Evolutionary conservation across 306 rosid species (phyloP), one percentile per base, ranked within the genome.

Genomic region (Betula pendula): DNA sequence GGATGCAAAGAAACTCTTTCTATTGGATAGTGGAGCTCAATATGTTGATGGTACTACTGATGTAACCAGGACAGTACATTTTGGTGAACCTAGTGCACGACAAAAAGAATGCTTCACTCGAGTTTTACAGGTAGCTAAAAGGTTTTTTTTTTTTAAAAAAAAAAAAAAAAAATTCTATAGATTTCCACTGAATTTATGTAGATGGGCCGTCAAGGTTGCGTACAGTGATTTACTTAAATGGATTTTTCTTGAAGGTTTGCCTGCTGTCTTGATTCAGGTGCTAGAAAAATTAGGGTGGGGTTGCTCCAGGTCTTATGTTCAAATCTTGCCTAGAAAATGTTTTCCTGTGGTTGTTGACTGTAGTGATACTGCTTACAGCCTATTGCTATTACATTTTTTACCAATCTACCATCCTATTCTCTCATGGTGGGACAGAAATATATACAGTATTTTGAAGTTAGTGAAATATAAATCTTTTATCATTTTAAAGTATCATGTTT

Each of bases 21-120:
- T 95, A 72, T 87, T 95, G 89, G 98, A 95, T 82, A 95, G 97
- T 84, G 98, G 98, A 71, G 98, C 93, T 79, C 98, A 95, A 78
- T 95, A 86, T 80, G 86, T 95, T 77, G 98, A 95, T 76, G 98
- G 98, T 53, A 95, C 98, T 80, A 92, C 98, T 62, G 98, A 95
- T 83, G 82, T 92, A 83, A 95, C 98, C 13, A 86, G 98, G 67
- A 95, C 98, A 4, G 97, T 92, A 70, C 98, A 95, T 95, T 95
- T 95, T 85, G 96, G 96, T 45, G 82, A 89, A 75, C 97, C 99
- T 47, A 82, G 89, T 12, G 56, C 83, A 15, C 87, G 88, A 75
- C 92, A 89, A 83, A 92, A 81, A 75, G 97, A 90, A 75, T 95
- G 98, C 83, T 89, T 90, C 74, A 92, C 98, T 55, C 88, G 98